Evolutionary conservation across 2,329 filamentous ascomycete species (phyloP).

Genomic region (Talaromyces sp.): DNA sequence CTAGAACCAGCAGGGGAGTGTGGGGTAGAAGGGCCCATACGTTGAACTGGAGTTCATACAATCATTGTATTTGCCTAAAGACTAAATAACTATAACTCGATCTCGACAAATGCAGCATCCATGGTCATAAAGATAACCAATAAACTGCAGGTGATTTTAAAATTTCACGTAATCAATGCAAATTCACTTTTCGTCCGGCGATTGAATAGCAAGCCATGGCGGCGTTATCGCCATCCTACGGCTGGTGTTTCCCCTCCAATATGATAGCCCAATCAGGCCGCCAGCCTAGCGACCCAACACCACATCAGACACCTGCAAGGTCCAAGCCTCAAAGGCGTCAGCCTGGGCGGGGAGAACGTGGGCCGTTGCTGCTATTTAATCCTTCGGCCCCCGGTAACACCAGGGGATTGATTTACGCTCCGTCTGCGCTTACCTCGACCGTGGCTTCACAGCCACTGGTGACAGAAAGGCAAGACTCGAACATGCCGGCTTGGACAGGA

Average conservation of each 20-base stretch:
- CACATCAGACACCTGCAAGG: background rate
- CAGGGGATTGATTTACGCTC: background rate
- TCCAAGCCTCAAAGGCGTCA: background rate
- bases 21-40: background rate
- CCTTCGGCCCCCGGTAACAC: background rate
- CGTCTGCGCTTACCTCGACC: background rate
- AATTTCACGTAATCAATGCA: background rate
- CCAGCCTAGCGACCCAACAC: background rate
- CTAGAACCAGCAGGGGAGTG: background rate
- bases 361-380: background rate
- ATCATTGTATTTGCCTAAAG: background rate
- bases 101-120: background rate
- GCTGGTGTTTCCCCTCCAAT: background rate
- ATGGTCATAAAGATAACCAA: background rate
- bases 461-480: slow-evolving; percentile 7
- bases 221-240: background rate
- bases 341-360: background rate
- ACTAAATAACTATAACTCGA: background rate
- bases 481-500: slow-evolving; percentile 12
- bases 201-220: background rate
- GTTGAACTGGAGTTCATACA: background rate
- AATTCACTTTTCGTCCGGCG: background rate
- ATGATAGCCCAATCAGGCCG: background rate
- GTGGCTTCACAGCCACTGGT: background rate
- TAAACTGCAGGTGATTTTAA: background rate